Conservation (phyloP, 2,329 filamentous ascomycete genomes). For the Nemania sp. region DNA sequence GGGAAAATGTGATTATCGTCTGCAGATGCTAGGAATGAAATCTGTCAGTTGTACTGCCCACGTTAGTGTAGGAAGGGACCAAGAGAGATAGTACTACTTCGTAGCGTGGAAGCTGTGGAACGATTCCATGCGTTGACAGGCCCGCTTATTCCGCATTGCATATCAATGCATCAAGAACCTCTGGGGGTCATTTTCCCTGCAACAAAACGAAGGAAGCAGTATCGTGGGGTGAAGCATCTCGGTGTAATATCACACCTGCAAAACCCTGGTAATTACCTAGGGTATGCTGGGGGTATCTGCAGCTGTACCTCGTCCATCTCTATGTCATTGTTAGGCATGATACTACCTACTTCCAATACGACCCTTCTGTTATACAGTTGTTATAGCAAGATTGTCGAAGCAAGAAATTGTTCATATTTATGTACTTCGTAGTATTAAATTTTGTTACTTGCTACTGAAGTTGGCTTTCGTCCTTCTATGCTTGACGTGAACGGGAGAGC, state of each 20-base stretch:
- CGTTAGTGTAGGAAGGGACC: not conserved
- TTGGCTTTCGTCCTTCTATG: too few species aligned
- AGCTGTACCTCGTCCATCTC: not conserved
- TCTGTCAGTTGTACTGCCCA: too few species aligned
- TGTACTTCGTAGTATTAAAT: too few species aligned
- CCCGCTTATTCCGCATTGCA: conserved; percentile 8
- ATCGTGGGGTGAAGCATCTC: conserved; percentile 9
- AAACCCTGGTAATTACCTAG: not conserved
- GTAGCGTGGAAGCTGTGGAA: conserved; percentile 17
- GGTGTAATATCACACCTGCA: not conserved
- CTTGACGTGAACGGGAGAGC: too few species aligned
- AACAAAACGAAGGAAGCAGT: conserved; percentile 17
- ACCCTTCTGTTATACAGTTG: too few species aligned
- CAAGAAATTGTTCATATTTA: too few species aligned
- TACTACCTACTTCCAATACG: too few species aligned
- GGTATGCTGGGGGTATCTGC: not conserved
- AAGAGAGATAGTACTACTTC: conserved; percentile 3
- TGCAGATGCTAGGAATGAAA: too few species aligned
- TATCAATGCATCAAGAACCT: not conserved
- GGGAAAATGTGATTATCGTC: too few species aligned
- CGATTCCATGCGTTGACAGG: conserved; percentile 8
- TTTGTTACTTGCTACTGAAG: too few species aligned
- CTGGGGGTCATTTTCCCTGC: conserved; percentile 1
- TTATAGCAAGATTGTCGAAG: too few species aligned
- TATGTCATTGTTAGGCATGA: not conserved